These are phyloP conservation scores for Hypholoma fasciculare DNA, from an alignment of 768 basidiomycete genomes.

Conservation along the genomic window DNA sequence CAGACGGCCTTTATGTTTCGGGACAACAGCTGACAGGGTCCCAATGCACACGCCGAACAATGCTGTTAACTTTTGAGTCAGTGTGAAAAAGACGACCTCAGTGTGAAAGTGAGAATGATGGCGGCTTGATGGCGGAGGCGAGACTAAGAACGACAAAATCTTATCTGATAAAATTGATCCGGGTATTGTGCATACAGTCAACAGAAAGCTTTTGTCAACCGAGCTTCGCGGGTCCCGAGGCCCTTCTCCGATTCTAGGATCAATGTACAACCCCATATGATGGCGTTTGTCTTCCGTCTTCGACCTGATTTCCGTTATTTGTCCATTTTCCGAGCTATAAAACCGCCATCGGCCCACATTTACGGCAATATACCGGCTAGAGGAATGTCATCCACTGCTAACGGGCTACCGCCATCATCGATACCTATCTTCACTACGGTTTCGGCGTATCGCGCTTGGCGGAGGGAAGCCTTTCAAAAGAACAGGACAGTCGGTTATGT, in stretches of 20 bases:
- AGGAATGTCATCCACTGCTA: conserved; percentile 12
- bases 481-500: conserved; percentile 84
- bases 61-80: background rate
- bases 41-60: background rate
- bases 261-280: background rate
- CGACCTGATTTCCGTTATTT: background rate
- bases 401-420: conserved; percentile 31
- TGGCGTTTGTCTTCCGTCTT: background rate
- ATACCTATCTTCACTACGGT: conserved; percentile 61
- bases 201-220: background rate
- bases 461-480: conserved; percentile 56
- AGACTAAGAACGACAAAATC: background rate
- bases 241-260: background rate
- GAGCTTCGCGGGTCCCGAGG: background rate
- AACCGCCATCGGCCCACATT: background rate
- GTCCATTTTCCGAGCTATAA: background rate
- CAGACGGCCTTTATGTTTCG: background rate
- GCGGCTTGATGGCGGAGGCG: too few species aligned
- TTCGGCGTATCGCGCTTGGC: conserved; percentile 70
- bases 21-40: background rate
- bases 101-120: background rate
- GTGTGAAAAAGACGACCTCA: background rate
- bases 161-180: conserved; percentile 7
- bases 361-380: background rate
- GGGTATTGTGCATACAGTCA: background rate